Evolutionary conservation across 805 yeast species (phyloP), one percentile per base, ranked within the genome.

Genomic region (Zygotorulaspora florentina): DNA sequence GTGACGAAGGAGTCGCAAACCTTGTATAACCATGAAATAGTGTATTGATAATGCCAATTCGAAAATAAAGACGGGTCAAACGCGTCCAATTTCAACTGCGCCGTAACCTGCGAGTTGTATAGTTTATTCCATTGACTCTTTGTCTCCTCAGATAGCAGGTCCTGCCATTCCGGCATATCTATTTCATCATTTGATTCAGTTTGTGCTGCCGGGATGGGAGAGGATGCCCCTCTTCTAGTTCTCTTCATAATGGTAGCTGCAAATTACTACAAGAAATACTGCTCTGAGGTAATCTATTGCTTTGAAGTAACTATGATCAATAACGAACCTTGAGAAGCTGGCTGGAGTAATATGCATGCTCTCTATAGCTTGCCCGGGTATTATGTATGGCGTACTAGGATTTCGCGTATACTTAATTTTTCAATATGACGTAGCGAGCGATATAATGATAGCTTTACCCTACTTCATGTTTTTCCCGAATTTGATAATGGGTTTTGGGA

Each of bases 41-140:
- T 59, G 36, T 58, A 64, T 40, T 66, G 69, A 40, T 61, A 66
- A 16, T 52, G 46, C 68, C 68, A 65, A 8, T 52, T 47, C 18
- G 39, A 29, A 9, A 56, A 23, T 26, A 64, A 39, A 8, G 48
- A 50, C 27, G 29, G 27, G 3, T 38, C 49, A 33, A 45, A 40
- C 9, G 46, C 43, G 18, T 36, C 45, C 15, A 43, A 45, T 29
- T 40, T 39, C 35, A 23, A 39, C 13, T 37, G 30, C 27, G 43
- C 28, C 10, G 47, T 40, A 7, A 43, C 17, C 27, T 43, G 45
- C 25, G 45, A 51, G 31, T 52, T 37, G 3, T 40, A 43, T 30
- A 50, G 16, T 45, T 58, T 59, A 26, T 45, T 40, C 52, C 59
- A 46, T 46, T 59, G 65, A 3, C 30, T 34, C 29, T 51, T 15